Evolutionary conservation across 495 filamentous ascomycete genomes (phyloP).

Genomic region (Aspergillus olivimuriae): DNA sequence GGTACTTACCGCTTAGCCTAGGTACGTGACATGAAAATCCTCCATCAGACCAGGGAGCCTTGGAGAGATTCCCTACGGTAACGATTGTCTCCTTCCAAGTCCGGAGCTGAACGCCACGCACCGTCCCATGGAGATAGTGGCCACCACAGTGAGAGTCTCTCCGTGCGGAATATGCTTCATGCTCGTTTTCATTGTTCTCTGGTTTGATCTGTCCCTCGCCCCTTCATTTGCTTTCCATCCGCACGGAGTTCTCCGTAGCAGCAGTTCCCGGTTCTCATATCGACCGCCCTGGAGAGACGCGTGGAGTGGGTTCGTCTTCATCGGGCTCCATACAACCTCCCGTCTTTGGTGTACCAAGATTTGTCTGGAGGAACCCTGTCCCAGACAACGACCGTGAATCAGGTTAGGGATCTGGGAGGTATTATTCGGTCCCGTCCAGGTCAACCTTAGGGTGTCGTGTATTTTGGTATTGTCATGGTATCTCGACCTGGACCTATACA

Average conservation of each 20-base stretch:
- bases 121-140: too few relatives aligned
- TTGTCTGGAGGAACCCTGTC: conserved; percentile 15
- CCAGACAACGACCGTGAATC: conserved; percentile 1
- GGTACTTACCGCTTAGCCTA: too few relatives aligned
- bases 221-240: not conserved
- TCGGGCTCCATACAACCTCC: conserved; percentile 8
- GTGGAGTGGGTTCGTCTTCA: conserved; percentile 14
- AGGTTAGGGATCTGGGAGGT: not conserved
- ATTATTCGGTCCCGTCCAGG: too few relatives aligned
- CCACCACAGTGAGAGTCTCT: not conserved
- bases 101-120: not conserved
- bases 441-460: too few relatives aligned
- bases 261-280: not conserved
- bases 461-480: too few relatives aligned
- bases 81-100: not conserved
- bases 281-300: conserved; percentile 6
- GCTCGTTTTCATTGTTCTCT: not conserved
- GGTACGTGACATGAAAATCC: too few relatives aligned
- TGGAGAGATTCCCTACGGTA: not conserved
- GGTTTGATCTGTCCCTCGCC: too few relatives aligned
- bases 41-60: not conserved
- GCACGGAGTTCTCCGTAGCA: not conserved
- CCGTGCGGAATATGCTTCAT: not conserved
- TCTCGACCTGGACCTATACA: too few relatives aligned
- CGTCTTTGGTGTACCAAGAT: conserved; percentile 21